Percentiles rank a stretch among this genome's conserved stretches.
Conservation (phyloP, 139 green algal species). For the Chlorella sorokiniana region DNA sequence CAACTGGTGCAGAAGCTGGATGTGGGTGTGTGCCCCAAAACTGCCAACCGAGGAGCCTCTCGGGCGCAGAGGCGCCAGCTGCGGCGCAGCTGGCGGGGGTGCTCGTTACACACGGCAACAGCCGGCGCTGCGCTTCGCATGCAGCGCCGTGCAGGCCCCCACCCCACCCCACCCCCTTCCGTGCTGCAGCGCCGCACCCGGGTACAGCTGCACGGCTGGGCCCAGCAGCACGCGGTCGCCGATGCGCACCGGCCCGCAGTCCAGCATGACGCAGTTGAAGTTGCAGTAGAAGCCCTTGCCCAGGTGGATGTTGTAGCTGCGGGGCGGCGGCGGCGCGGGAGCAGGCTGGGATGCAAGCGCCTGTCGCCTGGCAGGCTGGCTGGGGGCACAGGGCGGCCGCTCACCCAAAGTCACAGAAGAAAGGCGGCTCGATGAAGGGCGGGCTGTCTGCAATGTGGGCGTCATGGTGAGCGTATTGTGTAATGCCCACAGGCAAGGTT, state of each 20-base stretch:
- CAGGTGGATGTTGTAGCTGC: conserved; percentile 50
- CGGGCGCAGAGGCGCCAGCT: too few species aligned
- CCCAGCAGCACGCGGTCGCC: conserved; percentile 54
- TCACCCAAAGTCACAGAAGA: conserved; percentile 48
- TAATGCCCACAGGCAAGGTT: not conserved
- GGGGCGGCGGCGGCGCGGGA: too few species aligned
- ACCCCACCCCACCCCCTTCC: not conserved
- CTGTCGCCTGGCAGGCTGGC: too few species aligned
- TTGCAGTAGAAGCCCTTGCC: conserved; percentile 35
- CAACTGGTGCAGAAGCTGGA: not conserved
- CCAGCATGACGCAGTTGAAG: conserved; percentile 58
- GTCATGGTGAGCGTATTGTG: not conserved
- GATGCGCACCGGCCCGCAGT: conserved; percentile 48
- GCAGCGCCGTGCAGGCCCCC: too few species aligned
- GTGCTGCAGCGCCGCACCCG: not conserved
- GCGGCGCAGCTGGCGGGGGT: too few species aligned
- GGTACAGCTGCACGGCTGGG: conserved; percentile 48
- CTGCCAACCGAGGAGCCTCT: too few species aligned
- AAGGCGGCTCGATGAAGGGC: conserved; percentile 56
- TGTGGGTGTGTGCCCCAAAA: not conserved
- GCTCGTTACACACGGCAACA: too few species aligned
- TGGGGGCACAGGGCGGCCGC: too few species aligned
- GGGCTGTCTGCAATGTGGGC: conserved; percentile 8
- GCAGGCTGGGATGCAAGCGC: too few species aligned
- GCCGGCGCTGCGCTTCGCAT: too few species aligned